Evolutionary conservation across 2,329 filamentous ascomycete species (phyloP).

Genomic region (Aspergillus fijiensis): DNA sequence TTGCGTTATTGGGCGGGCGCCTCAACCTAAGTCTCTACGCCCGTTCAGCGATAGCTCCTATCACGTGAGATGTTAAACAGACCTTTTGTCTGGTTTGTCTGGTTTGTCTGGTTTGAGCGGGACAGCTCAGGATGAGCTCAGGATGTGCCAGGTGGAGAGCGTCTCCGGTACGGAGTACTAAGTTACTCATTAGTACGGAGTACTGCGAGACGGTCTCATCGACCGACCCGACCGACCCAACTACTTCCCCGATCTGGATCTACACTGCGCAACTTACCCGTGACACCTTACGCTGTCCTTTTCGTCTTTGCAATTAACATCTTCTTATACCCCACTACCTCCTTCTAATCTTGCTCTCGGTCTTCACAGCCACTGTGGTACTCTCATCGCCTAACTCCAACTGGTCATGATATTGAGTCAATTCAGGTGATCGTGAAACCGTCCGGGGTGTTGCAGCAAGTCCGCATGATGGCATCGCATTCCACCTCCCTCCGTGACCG

Average conservation of each 20-base stretch:
- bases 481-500: slow-evolving; percentile 65
- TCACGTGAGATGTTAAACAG: slow-evolving; percentile 18
- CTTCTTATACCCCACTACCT: no score
- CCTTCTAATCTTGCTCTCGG: background rate
- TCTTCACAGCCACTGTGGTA: background rate
- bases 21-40: slow-evolving; percentile 7
- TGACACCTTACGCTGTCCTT: background rate
- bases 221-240: no score
- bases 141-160: slow-evolving; percentile 28
- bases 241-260: background rate
- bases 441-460: slow-evolving; percentile 13
- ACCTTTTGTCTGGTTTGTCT: slow-evolving; percentile 25
- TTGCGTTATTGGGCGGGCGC: slow-evolving; percentile 4
- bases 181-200: no score
- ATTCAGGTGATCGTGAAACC: slow-evolving; percentile 17
- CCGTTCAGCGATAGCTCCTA: slow-evolving; percentile 12
- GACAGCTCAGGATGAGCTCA: slow-evolving; percentile 1
- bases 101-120: slow-evolving; percentile 21
- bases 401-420: slow-evolving; percentile 24
- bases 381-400: background rate
- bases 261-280: background rate
- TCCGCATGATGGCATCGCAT: slow-evolving; percentile 52
- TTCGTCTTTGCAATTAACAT: background rate
- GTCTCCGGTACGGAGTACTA: background rate
- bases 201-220: no score